Conservation (phyloP, 805 yeast species). For the Monosporozyma aerobia region DNA sequence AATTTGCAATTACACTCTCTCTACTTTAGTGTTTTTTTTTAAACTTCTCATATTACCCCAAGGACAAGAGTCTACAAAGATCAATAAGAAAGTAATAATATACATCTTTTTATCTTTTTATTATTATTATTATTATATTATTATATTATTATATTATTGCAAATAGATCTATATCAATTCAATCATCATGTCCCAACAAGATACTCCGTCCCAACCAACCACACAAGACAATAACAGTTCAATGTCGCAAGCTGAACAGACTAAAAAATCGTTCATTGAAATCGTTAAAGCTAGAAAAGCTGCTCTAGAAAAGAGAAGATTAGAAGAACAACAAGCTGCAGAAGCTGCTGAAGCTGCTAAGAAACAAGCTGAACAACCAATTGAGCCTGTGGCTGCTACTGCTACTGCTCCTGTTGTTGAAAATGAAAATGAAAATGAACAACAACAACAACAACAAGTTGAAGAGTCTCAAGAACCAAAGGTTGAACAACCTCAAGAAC, state of each 20-base stretch:
- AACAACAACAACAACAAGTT: not conserved
- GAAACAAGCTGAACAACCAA: not conserved
- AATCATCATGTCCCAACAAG: not conserved
- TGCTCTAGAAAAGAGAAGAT: slow-evolving; percentile 22
- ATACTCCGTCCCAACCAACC: not conserved
- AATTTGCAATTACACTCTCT: no score
- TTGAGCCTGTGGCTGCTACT: not conserved
- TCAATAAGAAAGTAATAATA: not conserved
- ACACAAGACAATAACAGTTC: not conserved
- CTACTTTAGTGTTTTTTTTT: no score
- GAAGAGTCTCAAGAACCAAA: not conserved
- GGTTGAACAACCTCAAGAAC: slow-evolving; percentile 9
- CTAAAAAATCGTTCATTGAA: slow-evolving; percentile 23
- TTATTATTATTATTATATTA: not conserved
- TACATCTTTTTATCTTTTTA: not conserved
- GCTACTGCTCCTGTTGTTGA: not conserved
- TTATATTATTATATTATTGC: not conserved
- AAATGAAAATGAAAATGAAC: not conserved
- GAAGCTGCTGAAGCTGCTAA: slow-evolving; percentile 4
- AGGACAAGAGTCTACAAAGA: not conserved
- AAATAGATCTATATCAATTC: not conserved
- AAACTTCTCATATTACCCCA: not conserved
- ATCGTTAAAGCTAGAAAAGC: slow-evolving; percentile 25
- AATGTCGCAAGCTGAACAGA: slow-evolving; percentile 12
- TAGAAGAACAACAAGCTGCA: slow-evolving; percentile 6